Base-by-base conservation (phyloP, 805 yeast species). In the Metschnikowia reukaufii region DNA sequence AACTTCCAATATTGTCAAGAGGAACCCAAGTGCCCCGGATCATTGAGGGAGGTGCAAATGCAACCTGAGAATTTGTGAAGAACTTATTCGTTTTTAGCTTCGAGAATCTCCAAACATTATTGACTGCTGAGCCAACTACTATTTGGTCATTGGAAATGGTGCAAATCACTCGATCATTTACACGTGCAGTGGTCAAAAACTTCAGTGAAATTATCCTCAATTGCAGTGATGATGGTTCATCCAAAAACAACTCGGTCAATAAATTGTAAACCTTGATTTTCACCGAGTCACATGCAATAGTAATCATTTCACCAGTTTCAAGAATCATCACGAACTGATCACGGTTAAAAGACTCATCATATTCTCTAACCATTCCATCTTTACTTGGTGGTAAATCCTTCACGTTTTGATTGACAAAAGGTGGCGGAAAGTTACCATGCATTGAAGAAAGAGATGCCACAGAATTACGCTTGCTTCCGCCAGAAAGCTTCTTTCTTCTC, bases 91-190 rank as follows among this genome's bases (percentile, higher is more conserved):
- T 29, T 4, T 49, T 54, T 35, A 85, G 67, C n/a, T 67, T 66
- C 53, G 84, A 65, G 21, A 79, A 72, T 53, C 74, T 79, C 90
- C 91, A 84, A 47, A 72, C 74, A 56, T 83, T 83, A 54, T 83
- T 83, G n/a, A 81, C 66, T 1, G 76, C 82, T 0, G 87, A 80
- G 1, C 84, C 83, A 4, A 86, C 81, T 4, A 84, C 66, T 12
- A 86, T 55, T 31, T 76, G 76, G 9, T 79, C 81, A 39, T 72
- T 72, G 10, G 65, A 66, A 3, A 78, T 66, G 39, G 76, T 72
- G 47, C 82, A 78, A 1, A 88, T 81, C 25, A 88, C 66, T 50
- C 91, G 71, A 60, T 87, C 94, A 57, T 81, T 83, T 20, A 87
- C 83, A 60, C 94, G 73, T 4, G 95, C 88, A 0, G 95, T 83